Evolutionary conservation across 768 basidiomycete species (phyloP).

Genomic region (Tricholoma hemisulphureum): DNA sequence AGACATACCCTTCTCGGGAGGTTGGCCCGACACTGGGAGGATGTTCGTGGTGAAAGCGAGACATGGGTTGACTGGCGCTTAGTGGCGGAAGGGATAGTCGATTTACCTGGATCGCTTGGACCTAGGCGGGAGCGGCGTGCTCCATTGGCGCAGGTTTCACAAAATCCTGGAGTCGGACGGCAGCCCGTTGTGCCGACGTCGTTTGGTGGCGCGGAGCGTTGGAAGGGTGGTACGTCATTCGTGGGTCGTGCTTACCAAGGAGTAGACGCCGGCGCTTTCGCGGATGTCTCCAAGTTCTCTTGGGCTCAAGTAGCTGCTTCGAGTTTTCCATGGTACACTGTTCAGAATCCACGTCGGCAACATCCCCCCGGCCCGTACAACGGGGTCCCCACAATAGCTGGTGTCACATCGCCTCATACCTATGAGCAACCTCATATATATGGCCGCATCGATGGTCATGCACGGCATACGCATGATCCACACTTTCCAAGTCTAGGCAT

Average conservation of each 20-base stretch:
- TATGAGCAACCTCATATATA: too few relatives aligned
- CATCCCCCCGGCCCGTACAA: neutral
- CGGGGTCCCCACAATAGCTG: too few relatives aligned
- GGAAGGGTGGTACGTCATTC: neutral
- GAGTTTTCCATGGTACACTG: neutral
- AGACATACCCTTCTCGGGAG: slow-evolving; percentile 42
- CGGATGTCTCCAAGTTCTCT: neutral
- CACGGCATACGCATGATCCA: too few relatives aligned
- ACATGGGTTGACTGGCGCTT: slow-evolving; percentile 35
- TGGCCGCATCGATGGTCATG: neutral
- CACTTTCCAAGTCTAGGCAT: neutral
- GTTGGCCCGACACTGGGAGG: slow-evolving; percentile 29
- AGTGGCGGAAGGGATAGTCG: slow-evolving; percentile 25
- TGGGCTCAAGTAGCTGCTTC: neutral
- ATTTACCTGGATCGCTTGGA: slow-evolving; percentile 31
- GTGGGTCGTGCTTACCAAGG: neutral
- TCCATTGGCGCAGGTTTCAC: neutral
- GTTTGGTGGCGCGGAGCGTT: neutral
- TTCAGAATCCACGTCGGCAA: neutral
- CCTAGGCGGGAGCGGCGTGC: neutral
- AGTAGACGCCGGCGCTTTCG: neutral
- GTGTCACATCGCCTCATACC: neutral
- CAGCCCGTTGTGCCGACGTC: neutral
- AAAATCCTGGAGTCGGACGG: neutral
- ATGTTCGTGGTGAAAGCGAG: slow-evolving; percentile 5